phyloP scores from a whole-genome alignment of 2,329 filamentous ascomycete species.

The Penicillium sp. region DNA sequence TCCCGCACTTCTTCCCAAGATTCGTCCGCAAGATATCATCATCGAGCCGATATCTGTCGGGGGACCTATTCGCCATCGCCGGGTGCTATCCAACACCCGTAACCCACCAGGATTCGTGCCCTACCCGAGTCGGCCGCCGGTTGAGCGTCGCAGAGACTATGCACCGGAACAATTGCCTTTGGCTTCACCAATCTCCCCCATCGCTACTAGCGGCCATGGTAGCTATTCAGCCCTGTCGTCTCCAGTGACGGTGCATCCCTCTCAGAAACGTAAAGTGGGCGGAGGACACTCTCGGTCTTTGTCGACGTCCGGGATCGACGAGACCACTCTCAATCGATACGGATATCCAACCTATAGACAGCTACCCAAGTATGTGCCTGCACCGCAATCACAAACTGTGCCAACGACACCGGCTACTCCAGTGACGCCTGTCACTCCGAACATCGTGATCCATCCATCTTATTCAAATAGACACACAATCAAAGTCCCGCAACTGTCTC shows the following conservation, averaged over 20 bases:
- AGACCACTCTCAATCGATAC: constrained; percentile 60
- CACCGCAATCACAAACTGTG: constrained; percentile 39
- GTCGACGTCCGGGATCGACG: constrained; percentile 64
- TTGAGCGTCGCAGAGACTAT: constrained; percentile 43
- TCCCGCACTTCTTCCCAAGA: constrained; percentile 75
- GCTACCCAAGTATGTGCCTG: constrained; percentile 54
- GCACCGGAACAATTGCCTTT: constrained; percentile 40
- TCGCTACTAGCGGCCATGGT: constrained; percentile 25
- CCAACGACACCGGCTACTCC: constrained; percentile 36
- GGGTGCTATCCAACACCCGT: constrained; percentile 49
- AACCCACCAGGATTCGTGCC: constrained; percentile 46
- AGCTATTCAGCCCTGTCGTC: constrained; percentile 53
- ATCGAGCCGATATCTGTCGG: constrained; percentile 53
- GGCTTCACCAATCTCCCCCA: constrained; percentile 43
- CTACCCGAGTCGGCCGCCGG: constrained; percentile 44
- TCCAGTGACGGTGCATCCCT: constrained; percentile 52
- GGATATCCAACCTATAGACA: constrained; percentile 81
- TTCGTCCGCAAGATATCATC: constrained; percentile 75
- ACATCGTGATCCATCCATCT: constrained; percentile 33
- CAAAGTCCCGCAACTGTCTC: constrained; percentile 37
- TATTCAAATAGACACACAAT: constrained; percentile 28
- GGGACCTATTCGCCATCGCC: constrained; percentile 52
- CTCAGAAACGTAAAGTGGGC: constrained; percentile 36
- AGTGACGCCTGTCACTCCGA: constrained; percentile 35
- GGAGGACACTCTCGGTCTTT: constrained; percentile 51